Evolutionary conservation across 2,329 filamentous ascomycete species (phyloP).

Genomic region (Talaromyces sp.): DNA sequence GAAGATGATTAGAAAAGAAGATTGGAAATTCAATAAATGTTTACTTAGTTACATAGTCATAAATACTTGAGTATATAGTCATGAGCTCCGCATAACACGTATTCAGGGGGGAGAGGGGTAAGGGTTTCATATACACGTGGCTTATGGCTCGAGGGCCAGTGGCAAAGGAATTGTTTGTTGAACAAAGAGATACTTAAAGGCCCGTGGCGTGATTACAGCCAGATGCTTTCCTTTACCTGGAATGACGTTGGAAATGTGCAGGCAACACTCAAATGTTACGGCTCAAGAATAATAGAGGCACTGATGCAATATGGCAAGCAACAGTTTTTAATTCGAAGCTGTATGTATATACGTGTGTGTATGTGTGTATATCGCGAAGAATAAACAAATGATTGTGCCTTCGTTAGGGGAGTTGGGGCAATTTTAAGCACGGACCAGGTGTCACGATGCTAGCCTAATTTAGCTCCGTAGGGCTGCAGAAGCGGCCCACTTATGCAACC

Average conservation of each 20-base stretch:
- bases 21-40: not conserved
- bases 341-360: no score
- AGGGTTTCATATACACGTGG: not conserved
- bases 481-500: not conserved
- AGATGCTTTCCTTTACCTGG: not conserved
- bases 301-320: not conserved
- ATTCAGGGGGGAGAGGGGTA: not conserved
- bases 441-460: not conserved
- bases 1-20: not conserved
- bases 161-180: not conserved
- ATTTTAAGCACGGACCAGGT: conserved; percentile 1
- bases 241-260: not conserved
- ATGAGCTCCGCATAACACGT: not conserved
- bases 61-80: not conserved
- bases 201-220: not conserved
- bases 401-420: not conserved
- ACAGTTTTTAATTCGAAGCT: not conserved
- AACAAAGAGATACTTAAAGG: not conserved
- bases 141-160: not conserved
- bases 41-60: not conserved
- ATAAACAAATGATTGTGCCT: not conserved
- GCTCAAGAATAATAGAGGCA: not conserved
- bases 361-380: not conserved
- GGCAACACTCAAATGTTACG: not conserved
- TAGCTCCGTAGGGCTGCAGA: conserved; percentile 9